These are phyloP conservation scores for Lipomyces japonicus DNA, from an alignment of 805 yeast species.

Conservation along the genomic window DNA sequence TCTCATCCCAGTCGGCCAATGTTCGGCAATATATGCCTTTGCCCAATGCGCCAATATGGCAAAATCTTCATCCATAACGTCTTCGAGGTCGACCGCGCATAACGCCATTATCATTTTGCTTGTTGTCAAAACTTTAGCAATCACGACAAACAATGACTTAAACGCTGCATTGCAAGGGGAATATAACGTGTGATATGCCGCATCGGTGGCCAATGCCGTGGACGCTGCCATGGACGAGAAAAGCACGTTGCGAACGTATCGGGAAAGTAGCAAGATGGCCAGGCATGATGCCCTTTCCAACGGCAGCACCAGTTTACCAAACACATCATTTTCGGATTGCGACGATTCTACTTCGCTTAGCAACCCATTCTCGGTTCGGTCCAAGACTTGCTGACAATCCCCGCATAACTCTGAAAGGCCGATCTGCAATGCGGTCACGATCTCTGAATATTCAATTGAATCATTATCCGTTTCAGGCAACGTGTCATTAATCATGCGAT, in stretches of 20 bases:
- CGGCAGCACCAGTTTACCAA: background rate
- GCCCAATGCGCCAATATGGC: conserved; percentile 12
- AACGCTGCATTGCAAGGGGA: conserved; percentile 16
- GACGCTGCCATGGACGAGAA: background rate
- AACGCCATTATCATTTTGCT: background rate
- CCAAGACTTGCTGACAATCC: background rate
- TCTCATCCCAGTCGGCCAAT: conserved; percentile 17
- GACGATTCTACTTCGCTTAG: background rate
- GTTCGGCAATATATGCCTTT: conserved; percentile 2
- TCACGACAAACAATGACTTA: conserved; percentile 6
- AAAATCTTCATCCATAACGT: background rate
- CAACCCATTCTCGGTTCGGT: background rate
- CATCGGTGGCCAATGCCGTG: conserved; percentile 5
- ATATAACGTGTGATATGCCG: conserved; percentile 12
- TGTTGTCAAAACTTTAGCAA: background rate
- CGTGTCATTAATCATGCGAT: conserved; percentile 1
- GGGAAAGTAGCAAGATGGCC: background rate
- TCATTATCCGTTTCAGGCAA: conserved; percentile 5
- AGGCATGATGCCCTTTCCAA: background rate
- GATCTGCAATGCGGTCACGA: conserved; percentile 6
- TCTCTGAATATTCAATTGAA: conserved; percentile 3
- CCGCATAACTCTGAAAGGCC: no score
- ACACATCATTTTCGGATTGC: background rate
- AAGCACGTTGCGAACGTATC: background rate
- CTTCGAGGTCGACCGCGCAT: background rate